Evolutionary conservation across 2,329 filamentous ascomycete genomes (phyloP).

Genomic region (Gliomastix tumulicola): DNA sequence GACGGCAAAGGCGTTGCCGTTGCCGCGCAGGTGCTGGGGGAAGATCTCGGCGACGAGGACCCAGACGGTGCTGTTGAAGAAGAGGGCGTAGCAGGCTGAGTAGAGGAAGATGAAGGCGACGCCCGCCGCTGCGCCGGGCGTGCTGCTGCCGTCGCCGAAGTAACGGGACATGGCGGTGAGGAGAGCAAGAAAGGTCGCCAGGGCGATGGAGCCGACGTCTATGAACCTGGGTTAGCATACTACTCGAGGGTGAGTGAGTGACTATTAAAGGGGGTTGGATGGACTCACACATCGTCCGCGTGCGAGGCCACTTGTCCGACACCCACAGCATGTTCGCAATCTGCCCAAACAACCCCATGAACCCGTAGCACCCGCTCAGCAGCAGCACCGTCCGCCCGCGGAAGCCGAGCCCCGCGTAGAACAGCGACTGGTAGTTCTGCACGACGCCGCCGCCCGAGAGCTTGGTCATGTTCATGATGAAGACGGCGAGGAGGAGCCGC

Average conservation of each 20-base stretch:
- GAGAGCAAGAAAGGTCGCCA: background rate
- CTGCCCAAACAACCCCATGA: slow-evolving; percentile 17
- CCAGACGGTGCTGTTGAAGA: slow-evolving; percentile 19
- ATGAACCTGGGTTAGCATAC: no score
- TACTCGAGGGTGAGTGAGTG: no score
- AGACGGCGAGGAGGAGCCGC: slow-evolving; percentile 13
- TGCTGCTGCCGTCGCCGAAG: no score
- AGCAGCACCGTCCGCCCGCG: slow-evolving; percentile 37
- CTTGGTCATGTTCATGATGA: slow-evolving; percentile 18
- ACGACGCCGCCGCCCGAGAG: slow-evolving; percentile 15
- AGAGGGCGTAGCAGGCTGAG: slow-evolving; percentile 14
- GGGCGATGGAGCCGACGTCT: background rate
- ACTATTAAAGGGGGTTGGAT: no score
- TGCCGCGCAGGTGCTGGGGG: slow-evolving; percentile 13
- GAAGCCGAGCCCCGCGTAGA: slow-evolving; percentile 34
- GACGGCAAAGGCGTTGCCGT: slow-evolving; percentile 15
- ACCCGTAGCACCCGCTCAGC: slow-evolving; percentile 33
- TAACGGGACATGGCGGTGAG: no score
- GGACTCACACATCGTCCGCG: background rate
- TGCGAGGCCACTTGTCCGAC: slow-evolving; percentile 16
- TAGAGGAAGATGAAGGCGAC: slow-evolving; percentile 19
- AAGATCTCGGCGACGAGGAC: slow-evolving; percentile 16
- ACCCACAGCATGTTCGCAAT: slow-evolving; percentile 16
- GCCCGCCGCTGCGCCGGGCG: slow-evolving; percentile 10
- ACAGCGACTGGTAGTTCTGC: slow-evolving; percentile 19